phyloP scores from a whole-genome alignment of 805 yeast genomes.

The Candida golubevii region DNA sequence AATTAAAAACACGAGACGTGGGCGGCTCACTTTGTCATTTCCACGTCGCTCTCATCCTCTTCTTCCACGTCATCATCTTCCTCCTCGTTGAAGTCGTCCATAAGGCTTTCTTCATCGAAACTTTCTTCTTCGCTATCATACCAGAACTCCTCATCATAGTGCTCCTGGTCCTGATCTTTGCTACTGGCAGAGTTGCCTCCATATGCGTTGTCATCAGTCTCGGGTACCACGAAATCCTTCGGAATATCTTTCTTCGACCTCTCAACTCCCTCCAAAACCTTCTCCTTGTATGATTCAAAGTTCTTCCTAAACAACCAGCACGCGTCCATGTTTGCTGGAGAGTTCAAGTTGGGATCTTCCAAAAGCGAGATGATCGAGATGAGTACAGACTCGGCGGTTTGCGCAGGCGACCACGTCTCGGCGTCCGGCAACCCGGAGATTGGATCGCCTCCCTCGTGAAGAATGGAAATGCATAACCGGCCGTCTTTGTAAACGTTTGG shows the following conservation, averaged over 20 bases:
- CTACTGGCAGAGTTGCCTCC: slow-evolving; percentile 28
- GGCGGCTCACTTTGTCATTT: slow-evolving; percentile 12
- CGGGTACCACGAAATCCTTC: slow-evolving; percentile 77
- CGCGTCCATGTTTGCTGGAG: slow-evolving; percentile 97
- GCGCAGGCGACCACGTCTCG: slow-evolving; percentile 93
- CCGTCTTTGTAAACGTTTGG: slow-evolving; percentile 96
- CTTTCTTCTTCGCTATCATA: slow-evolving; percentile 54
- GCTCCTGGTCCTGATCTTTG: slow-evolving; percentile 47
- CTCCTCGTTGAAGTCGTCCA: slow-evolving; percentile 44
- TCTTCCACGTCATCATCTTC: slow-evolving; percentile 60
- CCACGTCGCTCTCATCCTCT: slow-evolving; percentile 26
- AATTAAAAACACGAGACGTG: too few relatives aligned
- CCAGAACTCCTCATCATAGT: slow-evolving; percentile 81
- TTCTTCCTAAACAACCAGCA: slow-evolving; percentile 85
- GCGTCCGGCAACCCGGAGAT: slow-evolving; percentile 88
- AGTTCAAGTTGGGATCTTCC: slow-evolving; percentile 88
- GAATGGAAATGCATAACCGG: slow-evolving; percentile 83
- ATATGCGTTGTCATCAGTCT: slow-evolving; percentile 47
- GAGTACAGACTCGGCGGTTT: slow-evolving; percentile 86
- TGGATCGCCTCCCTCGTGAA: slow-evolving; percentile 88
- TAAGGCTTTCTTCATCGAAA: slow-evolving; percentile 44
- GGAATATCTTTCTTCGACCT: slow-evolving; percentile 84
- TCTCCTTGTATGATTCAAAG: slow-evolving; percentile 68
- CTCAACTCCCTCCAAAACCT: slow-evolving; percentile 77
- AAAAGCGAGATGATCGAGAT: slow-evolving; percentile 85